Evolutionary conservation across 331 rosid species (phyloP).

Genomic region (Telfairia occidentalis): DNA sequence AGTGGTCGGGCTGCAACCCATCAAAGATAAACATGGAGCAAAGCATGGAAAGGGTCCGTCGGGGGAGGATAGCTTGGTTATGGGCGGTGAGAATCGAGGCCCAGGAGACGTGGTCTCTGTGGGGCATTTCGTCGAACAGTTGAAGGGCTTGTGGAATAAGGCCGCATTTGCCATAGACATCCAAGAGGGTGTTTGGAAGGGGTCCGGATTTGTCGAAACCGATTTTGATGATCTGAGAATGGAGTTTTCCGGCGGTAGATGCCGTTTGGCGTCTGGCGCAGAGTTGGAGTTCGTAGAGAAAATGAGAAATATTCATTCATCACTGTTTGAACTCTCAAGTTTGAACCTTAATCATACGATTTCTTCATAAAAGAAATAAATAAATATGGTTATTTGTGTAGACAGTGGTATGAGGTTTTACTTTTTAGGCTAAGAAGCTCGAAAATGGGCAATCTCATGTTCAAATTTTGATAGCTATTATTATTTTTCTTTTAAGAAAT

Average conservation of each 20-base stretch:
- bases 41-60: constrained; percentile 32
- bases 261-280: constrained; percentile 28
- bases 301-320: constrained; percentile 42
- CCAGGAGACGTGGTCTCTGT: constrained; percentile 47
- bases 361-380: background rate
- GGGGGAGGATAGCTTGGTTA: constrained; percentile 45
- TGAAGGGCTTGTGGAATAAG: constrained; percentile 38
- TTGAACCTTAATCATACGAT: background rate
- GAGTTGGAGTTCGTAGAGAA: constrained; percentile 35
- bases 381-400: background rate
- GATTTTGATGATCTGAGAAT: constrained; percentile 43
- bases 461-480: too few species aligned
- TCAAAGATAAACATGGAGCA: constrained; percentile 22
- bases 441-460: too few species aligned
- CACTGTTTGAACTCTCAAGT: background rate
- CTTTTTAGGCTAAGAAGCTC: background rate
- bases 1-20: constrained; percentile 53
- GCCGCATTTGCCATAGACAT: constrained; percentile 46
- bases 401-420: background rate
- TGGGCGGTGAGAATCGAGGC: constrained; percentile 61
- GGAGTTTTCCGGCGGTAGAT: constrained; percentile 31
- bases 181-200: constrained; percentile 50
- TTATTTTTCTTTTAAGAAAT: too few species aligned
- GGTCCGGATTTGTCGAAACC: constrained; percentile 30
- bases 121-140: constrained; percentile 55